These are phyloP conservation scores for Aspergillus sp. DNA, from an alignment of 2,329 filamentous ascomycete genomes.

Conservation along the genomic window DNA sequence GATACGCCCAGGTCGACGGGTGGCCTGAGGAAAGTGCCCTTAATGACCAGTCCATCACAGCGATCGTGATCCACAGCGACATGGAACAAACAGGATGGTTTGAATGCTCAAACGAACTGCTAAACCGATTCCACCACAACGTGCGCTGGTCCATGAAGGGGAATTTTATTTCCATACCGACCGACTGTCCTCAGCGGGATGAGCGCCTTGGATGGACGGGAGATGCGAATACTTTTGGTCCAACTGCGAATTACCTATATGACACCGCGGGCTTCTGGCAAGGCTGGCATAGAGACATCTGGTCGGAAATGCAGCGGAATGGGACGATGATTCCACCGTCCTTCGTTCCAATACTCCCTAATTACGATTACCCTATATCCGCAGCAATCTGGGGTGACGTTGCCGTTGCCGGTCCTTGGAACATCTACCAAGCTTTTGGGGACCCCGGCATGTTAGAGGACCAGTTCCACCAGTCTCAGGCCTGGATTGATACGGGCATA, in stretches of 20 bases:
- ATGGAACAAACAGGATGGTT: too few relatives aligned
- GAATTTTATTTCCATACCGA: slow-evolving; percentile 63
- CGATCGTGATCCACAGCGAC: slow-evolving; percentile 45
- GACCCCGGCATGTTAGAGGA: slow-evolving; percentile 39
- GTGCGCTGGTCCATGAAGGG: slow-evolving; percentile 61
- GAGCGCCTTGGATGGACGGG: slow-evolving; percentile 61
- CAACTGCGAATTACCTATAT: slow-evolving; percentile 59
- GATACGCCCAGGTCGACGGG: slow-evolving; percentile 49
- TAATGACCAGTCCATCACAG: neutral
- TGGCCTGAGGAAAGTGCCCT: neutral
- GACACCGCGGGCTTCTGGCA: slow-evolving; percentile 56
- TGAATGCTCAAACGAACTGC: slow-evolving; percentile 30
- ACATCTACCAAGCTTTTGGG: slow-evolving; percentile 38
- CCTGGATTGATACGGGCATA: too few relatives aligned
- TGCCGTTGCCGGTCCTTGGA: slow-evolving; percentile 41
- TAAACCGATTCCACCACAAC: slow-evolving; percentile 62
- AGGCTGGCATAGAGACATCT: slow-evolving; percentile 56
- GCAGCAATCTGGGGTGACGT: slow-evolving; percentile 46
- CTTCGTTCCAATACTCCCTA: slow-evolving; percentile 29
- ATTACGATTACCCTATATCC: slow-evolving; percentile 7
- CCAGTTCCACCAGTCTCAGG: slow-evolving; percentile 31
- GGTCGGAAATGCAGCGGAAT: slow-evolving; percentile 37
- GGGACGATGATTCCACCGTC: slow-evolving; percentile 34
- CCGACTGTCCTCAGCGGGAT: slow-evolving; percentile 62
- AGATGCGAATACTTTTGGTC: slow-evolving; percentile 55